Conservation (phyloP, 805 yeast genomes). For the Brettanomyces nanus region DNA sequence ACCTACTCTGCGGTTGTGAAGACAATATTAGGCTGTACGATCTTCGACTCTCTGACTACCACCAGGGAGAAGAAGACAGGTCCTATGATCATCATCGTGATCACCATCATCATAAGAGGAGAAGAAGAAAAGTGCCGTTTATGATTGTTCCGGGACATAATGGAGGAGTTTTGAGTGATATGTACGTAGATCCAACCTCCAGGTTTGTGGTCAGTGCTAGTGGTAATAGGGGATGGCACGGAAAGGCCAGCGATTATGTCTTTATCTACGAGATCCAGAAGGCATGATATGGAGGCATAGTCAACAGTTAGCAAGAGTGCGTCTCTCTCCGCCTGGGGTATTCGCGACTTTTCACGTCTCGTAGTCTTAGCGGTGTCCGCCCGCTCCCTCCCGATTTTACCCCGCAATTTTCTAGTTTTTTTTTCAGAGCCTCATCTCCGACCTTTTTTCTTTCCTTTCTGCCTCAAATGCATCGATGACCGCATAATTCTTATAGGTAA, state of each 20-base stretch:
- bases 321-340: no score
- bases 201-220: constrained; percentile 84
- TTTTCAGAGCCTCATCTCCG: no score
- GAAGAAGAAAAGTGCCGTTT: constrained; percentile 56
- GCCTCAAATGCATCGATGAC: no score
- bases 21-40: constrained; percentile 90
- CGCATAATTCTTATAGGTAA: no score
- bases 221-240: constrained; percentile 95
- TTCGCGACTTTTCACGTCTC: no score
- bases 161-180: constrained; percentile 76
- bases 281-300: no score
- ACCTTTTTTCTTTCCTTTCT: no score
- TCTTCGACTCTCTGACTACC: constrained; percentile 31
- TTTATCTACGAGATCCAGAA: constrained; percentile 25
- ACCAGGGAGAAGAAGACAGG: constrained; percentile 5
- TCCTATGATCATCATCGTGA: not conserved
- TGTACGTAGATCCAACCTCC: constrained; percentile 80
- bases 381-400: no score
- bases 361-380: no score
- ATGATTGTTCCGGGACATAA: constrained; percentile 93
- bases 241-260: constrained; percentile 69
- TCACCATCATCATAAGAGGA: constrained; percentile 14
- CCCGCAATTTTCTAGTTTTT: no score
- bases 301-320: no score
- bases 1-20: constrained; percentile 77